Evolutionary conservation across 352 stramenopile genomes (phyloP).

Genomic region (Phytopythium litorale): DNA sequence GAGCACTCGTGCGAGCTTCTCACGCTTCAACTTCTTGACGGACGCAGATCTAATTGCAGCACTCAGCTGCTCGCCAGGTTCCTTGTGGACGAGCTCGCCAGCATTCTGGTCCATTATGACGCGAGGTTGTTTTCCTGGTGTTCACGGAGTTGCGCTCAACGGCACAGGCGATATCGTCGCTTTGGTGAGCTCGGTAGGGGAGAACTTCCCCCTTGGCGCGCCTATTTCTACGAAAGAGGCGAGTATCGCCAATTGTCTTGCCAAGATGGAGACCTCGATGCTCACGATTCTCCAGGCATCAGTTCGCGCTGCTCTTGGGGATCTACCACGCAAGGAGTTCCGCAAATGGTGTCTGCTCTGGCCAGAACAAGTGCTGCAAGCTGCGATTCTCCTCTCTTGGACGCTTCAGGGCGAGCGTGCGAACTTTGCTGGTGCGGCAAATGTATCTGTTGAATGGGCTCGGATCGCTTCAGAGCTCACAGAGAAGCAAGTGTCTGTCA

Average conservation of each 20-base stretch:
- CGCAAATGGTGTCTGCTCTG: constrained; percentile 79
- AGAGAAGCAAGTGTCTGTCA: constrained; percentile 31
- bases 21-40: constrained; percentile 67
- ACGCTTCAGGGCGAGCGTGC: constrained; percentile 52
- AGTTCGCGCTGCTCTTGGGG: constrained; percentile 51
- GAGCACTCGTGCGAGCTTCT: constrained; percentile 43
- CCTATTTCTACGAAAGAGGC: constrained; percentile 41
- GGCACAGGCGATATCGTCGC: constrained; percentile 45
- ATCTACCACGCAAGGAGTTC: constrained; percentile 74
- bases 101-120: constrained; percentile 39
- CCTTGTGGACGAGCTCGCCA: constrained; percentile 4
- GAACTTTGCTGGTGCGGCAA: constrained; percentile 13
- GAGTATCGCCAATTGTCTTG: constrained; percentile 42
- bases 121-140: constrained; percentile 51
- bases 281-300: constrained; percentile 66
- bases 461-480: constrained; percentile 20
- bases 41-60: constrained; percentile 51
- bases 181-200: constrained; percentile 43
- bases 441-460: constrained; percentile 29
- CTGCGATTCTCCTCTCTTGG: constrained; percentile 51
- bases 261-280: constrained; percentile 59
- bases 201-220: constrained; percentile 51
- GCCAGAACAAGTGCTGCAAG: constrained; percentile 68
- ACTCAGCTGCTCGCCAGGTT: constrained; percentile 20
- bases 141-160: constrained; percentile 45